Evolutionary conservation across 2,329 filamentous ascomycete genomes (phyloP).

Genomic region (Scedosporium aurantiacum): DNA sequence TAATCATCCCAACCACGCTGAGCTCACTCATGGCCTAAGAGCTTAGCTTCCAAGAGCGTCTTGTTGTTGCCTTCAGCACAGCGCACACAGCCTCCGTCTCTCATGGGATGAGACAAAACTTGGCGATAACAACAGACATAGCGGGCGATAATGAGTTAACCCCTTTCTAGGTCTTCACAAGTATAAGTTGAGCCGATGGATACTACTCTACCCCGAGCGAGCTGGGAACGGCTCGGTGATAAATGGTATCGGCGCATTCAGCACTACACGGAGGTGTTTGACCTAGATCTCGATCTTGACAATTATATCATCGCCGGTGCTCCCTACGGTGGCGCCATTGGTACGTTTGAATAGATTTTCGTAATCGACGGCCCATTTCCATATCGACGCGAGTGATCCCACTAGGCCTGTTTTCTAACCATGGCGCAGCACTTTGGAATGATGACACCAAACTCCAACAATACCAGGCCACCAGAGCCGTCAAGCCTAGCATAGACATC

Average conservation of each 20-base stretch:
- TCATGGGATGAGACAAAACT: too few relatives aligned
- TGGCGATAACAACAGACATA: too few relatives aligned
- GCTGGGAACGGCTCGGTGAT: constrained; percentile 90
- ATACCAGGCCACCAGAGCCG: constrained; percentile 58
- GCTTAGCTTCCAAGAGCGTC: too few relatives aligned
- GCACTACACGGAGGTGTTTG: constrained; percentile 87
- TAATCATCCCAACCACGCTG: too few relatives aligned
- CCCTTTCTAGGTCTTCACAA: background rate
- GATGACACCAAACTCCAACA: constrained; percentile 77
- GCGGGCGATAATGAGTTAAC: background rate
- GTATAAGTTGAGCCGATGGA: constrained; percentile 33
- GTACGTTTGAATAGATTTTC: constrained; percentile 38
- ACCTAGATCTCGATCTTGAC: constrained; percentile 86
- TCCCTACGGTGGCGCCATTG: constrained; percentile 85
- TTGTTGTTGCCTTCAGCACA: too few relatives aligned
- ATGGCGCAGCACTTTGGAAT: constrained; percentile 62
- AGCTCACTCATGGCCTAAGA: too few relatives aligned
- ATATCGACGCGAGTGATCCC: background rate
- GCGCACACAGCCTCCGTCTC: too few relatives aligned
- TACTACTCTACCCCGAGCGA: constrained; percentile 58
- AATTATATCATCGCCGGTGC: constrained; percentile 88
- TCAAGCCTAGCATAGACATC: constrained; percentile 81
- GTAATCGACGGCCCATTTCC: background rate
- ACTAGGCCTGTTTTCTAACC: constrained; percentile 16
- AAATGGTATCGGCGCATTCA: constrained; percentile 92